Conservation (phyloP, 2,329 filamentous ascomycete genomes). For the Nannizziopsis barbatae region DNA sequence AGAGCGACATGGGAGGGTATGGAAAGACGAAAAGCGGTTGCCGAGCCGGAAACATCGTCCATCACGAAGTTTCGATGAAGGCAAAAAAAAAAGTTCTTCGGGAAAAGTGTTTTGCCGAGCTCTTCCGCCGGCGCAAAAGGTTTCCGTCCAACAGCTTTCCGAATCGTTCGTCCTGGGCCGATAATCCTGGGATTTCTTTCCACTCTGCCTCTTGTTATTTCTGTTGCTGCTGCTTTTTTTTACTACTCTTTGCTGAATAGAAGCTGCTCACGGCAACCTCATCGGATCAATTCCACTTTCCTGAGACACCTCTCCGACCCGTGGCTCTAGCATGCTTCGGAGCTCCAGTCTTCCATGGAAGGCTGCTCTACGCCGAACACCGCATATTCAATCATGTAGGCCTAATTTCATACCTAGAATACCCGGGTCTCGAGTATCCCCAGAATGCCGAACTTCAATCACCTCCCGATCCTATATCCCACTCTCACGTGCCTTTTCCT, state of each 20-base stretch:
- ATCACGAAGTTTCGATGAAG: conserved; percentile 18
- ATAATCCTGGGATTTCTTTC: not conserved
- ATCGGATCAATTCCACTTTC: not conserved
- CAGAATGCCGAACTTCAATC: conserved; percentile 8
- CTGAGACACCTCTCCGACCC: not conserved
- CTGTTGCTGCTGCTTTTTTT: not conserved
- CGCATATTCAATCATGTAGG: conserved; percentile 30
- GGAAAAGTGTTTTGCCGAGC: conserved; percentile 23
- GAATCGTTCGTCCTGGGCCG: too few relatives aligned
- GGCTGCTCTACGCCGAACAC: conserved; percentile 45
- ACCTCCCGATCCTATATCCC: conserved; percentile 18
- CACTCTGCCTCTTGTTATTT: conserved; percentile 5
- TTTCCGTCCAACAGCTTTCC: too few relatives aligned
- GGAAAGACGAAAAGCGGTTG: conserved; percentile 10
- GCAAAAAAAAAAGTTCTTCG: conserved; percentile 26
- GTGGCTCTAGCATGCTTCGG: conserved; percentile 47
- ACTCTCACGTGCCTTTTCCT: conserved; percentile 34
- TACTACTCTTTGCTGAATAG: not conserved
- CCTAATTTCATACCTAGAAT: conserved; percentile 25
- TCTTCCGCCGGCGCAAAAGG: not conserved
- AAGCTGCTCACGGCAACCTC: not conserved
- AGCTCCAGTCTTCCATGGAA: conserved; percentile 56
- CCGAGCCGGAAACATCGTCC: conserved; percentile 11
- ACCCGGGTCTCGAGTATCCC: conserved; percentile 21
- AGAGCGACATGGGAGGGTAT: conserved; percentile 28